A percentile compares a stretch with the other conserved stretches of the same genome.
phyloP scores from a whole-genome alignment of 2,329 filamentous ascomycete species.

The Paracoccidioides brasiliensis region DNA sequence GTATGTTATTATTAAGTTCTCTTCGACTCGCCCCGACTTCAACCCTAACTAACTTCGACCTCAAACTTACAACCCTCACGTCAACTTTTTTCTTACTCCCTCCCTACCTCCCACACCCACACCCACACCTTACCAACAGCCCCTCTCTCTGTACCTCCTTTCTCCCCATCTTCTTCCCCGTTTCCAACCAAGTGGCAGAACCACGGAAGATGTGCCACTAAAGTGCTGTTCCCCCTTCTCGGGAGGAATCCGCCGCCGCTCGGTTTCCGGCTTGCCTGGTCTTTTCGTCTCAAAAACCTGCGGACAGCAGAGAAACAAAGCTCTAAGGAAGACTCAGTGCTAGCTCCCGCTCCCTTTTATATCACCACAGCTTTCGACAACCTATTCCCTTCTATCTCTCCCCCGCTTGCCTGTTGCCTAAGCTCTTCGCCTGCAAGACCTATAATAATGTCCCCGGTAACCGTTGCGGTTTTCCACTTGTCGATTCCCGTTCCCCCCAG shows the following conservation, averaged over 20 bases:
- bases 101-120: not conserved
- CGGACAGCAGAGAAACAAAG: not conserved
- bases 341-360: not conserved
- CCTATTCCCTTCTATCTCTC: not conserved
- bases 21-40: not conserved
- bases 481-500: not conserved
- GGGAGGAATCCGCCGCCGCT: constrained; percentile 2
- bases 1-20: not conserved
- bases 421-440: not conserved
- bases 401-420: not conserved
- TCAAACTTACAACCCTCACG: not conserved
- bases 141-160: not conserved
- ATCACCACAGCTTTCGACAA: not conserved
- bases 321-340: not conserved
- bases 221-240: not conserved
- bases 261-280: not conserved
- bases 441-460: not conserved
- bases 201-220: constrained; percentile 3
- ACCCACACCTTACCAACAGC: too few species aligned
- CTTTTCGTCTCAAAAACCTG: not conserved
- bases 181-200: not conserved
- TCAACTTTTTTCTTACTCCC: not conserved
- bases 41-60: not conserved
- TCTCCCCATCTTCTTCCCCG: not conserved
- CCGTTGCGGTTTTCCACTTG: not conserved